Evolutionary conservation across 805 yeast genomes (phyloP), one percentile per base, ranked within the genome.

Genomic region (Torulaspora franciscae): DNA sequence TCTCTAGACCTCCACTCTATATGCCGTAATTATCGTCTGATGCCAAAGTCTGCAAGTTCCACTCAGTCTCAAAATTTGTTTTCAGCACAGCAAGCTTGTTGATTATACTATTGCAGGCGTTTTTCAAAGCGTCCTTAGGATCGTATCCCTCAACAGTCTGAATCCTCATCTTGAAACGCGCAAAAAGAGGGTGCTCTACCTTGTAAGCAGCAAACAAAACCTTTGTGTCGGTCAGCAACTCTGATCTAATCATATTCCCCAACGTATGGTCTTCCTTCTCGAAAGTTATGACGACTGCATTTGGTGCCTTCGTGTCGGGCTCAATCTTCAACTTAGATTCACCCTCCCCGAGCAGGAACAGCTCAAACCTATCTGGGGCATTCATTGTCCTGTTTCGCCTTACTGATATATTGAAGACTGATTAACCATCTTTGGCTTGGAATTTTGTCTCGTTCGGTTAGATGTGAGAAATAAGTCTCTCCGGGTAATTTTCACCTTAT

Each of bases 341-440:
- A 43, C 99, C 98, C 66, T 93, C 99, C n/a, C 97, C 98, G 57
- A 93, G 75, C 57, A 93, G 79, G 65, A 93, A 93, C 32, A 93
- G 79, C 74, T 93, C 99, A 66, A 91, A 93, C 76, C 99, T 83
- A 72, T 93, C 99, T 68, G 99, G 99, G 61, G 98, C 98, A 71
- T 93, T 93, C 99, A 93, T 91, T 46, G 26, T 33, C 33, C 13
- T 14, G 14, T 13, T 11, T 42, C 22, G 14, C 25, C 7, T 5
- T 3, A 24, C 14, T 19, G 15, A 7, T 10, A 13, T 19, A 17
- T 14, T 33, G 11, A 4, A 14, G 4, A n/a, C 4, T 6, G 6
- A 6, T 10, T 14, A 7, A 14, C 22, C 33, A 15, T 15, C 33
- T 30, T 30, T 14, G 13, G 17, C 9, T 6, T 11, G 15, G 15